Conservation (phyloP, 129 eudicot genomes). For the Artemisia argyi region DNA sequence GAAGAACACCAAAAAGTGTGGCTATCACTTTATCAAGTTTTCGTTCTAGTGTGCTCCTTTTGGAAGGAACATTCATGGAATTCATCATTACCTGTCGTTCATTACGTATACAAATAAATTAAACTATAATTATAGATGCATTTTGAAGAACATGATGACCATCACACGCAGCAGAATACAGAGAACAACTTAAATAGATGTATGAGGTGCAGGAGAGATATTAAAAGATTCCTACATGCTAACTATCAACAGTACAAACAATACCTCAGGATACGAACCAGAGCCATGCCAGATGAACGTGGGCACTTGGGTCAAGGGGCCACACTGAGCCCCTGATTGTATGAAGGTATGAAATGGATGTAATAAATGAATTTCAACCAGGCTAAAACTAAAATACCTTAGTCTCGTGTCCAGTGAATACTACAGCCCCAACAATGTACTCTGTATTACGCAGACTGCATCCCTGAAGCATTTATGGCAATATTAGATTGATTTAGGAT, state of each 20-base stretch:
- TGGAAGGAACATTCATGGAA: constrained; percentile 98
- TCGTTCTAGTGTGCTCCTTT: constrained; percentile 94
- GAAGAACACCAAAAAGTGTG: constrained; percentile 74
- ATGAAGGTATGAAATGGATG: constrained; percentile 7
- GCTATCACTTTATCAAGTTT: constrained; percentile 93
- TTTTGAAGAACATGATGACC: constrained; percentile 3
- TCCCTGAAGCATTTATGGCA: constrained; percentile 56
- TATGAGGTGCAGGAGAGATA: constrained; percentile 16
- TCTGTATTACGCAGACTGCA: constrained; percentile 94
- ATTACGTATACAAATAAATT: background rate
- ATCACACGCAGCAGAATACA: constrained; percentile 10
- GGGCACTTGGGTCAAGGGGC: background rate
- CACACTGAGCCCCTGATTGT: background rate
- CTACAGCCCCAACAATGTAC: constrained; percentile 82
- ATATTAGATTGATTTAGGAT: constrained; percentile 10
- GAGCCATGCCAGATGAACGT: constrained; percentile 2
- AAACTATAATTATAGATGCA: background rate
- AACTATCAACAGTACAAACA: background rate
- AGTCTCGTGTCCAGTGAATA: constrained; percentile 94
- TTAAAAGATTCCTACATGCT: constrained; percentile 3
- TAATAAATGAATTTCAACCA: constrained; percentile 13
- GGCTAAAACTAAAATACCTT: constrained; percentile 54
- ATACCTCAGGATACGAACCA: constrained; percentile 2
- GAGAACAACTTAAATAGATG: constrained; percentile 1
- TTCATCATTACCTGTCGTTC: constrained; percentile 96